Base-by-base conservation (phyloP, 345 rosid genomes). In the Cochlearia excelsa region DNA sequence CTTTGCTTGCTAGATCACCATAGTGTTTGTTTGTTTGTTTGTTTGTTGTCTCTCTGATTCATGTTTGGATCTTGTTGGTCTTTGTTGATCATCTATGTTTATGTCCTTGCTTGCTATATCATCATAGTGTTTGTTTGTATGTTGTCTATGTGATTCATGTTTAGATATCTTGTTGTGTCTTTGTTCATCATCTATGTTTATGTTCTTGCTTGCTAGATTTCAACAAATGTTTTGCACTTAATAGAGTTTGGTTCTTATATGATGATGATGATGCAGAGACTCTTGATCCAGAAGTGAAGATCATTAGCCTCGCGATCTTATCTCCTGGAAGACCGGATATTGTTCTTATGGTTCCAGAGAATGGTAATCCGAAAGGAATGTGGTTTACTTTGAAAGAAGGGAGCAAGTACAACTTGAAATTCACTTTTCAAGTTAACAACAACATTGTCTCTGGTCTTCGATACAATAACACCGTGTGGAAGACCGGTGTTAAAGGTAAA, bases 321-420 rank as follows among this genome's bases (percentile, higher is more conserved):
- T 78, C 95, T 5, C 83, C 87, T 2, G 85, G 77, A 8, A 78
- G 88, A 67, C 54, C 81, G 0, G 88, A 82, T 52, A 82, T 87
- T 6, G 80, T 79, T 23, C 87, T 84, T 40, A 35, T 77, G 48
- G 78, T 87, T 65, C 86, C 82, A 0, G 82, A 79, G 65, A 77
- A 66, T 63, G 91, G 91, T 4, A 82, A 82, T 6, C 81, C 82
- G 2, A 58, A 72, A 51, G 88, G 91, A 0, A 50, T 69, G 46
- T 87, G 95, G 95, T 87, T 87, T 70, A 77, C 88, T 40, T 58
- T 87, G 73, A 84, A 84, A 70, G 91, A 87, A 80, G 91, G 88
- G 30, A 76, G 84, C 67, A 84, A 51, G 30, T 84, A 87, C 71
- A 80, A 55, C 48, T 46, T 87, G 67, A 82, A 79, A 60, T 80